phyloP scores from a whole-genome alignment of 1,284 basidiomycete genomes.

The Butyriboletus pseudospeciosus region DNA sequence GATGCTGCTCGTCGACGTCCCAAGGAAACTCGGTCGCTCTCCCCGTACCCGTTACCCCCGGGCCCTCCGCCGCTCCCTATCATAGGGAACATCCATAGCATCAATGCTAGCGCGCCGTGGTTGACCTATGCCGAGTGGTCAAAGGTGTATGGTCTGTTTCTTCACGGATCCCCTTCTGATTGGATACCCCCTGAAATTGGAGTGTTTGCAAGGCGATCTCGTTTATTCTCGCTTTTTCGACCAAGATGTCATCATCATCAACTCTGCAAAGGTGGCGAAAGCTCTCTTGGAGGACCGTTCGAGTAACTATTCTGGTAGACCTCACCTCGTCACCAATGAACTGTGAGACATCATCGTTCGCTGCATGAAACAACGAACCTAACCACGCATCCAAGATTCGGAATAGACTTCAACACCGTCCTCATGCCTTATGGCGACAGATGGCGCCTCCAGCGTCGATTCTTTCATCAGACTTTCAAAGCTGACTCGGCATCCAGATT shows the following conservation, averaged over 20 bases:
- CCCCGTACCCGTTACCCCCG: conserved; percentile 11
- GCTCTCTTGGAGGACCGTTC: conserved; percentile 43
- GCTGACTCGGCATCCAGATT: conserved; percentile 22
- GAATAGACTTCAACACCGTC: conserved; percentile 33
- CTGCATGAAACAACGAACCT: neutral
- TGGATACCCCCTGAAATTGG: neutral
- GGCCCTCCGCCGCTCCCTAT: conserved; percentile 14
- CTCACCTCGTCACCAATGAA: conserved; percentile 18
- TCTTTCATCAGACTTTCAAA: conserved; percentile 35
- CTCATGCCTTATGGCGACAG: conserved; percentile 36
- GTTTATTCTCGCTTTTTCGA: conserved; percentile 22
- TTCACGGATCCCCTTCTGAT: neutral
- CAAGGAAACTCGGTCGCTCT: neutral
- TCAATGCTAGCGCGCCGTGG: conserved; percentile 13
- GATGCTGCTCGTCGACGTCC: neutral
- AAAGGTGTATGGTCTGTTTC: conserved; percentile 7
- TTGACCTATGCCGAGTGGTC: conserved; percentile 21
- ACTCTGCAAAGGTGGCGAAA: conserved; percentile 32
- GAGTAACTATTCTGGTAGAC: conserved; percentile 36
- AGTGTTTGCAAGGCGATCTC: conserved; percentile 24
- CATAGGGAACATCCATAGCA: conserved; percentile 14
- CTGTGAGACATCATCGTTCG: conserved; percentile 4
- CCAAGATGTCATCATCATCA: conserved; percentile 23
- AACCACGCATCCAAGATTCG: conserved; percentile 33
- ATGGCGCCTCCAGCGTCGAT: conserved; percentile 37